Evolutionary conservation across 371 early-diverging fungal genomes (phyloP).

Genomic region (Lichtheimia corymbifera): DNA sequence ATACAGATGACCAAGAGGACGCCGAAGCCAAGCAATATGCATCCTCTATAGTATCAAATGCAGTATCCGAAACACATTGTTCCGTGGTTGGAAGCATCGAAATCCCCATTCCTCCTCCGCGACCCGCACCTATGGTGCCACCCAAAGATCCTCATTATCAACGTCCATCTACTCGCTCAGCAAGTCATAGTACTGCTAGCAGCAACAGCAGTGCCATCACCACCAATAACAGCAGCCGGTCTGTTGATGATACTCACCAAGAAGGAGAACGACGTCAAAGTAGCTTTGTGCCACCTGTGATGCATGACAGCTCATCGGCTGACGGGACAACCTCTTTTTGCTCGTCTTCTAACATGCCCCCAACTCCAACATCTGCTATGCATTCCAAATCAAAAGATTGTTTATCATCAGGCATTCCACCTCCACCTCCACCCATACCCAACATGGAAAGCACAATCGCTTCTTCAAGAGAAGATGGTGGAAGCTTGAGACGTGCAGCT

Average conservation of each 20-base stretch:
- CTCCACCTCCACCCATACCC: background rate
- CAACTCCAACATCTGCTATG: background rate
- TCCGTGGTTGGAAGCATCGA: background rate
- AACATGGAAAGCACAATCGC: background rate
- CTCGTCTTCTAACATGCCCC: background rate
- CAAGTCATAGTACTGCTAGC: background rate
- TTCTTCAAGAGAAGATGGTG: background rate
- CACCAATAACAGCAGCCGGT: background rate
- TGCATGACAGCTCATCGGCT: background rate
- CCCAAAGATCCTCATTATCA: background rate
- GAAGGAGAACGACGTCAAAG: background rate
- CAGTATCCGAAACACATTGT: slow-evolving; percentile 1
- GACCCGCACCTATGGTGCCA: background rate
- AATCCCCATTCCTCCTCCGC: slow-evolving; percentile 1
- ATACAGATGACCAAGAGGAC: background rate
- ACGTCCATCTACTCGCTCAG: background rate
- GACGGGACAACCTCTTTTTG: background rate
- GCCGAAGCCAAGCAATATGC: background rate
- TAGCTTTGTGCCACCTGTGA: background rate
- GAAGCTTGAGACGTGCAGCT: background rate
- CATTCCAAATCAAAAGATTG: background rate
- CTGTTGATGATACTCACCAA: background rate
- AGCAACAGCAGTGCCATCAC: background rate
- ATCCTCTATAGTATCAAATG: background rate
- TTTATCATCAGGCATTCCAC: slow-evolving; percentile 1